Percentiles rank a stretch among this genome's conserved stretches.
Conservation (phyloP, 2,329 filamentous ascomycete genomes). For the Colletotrichum coccodes region DNA sequence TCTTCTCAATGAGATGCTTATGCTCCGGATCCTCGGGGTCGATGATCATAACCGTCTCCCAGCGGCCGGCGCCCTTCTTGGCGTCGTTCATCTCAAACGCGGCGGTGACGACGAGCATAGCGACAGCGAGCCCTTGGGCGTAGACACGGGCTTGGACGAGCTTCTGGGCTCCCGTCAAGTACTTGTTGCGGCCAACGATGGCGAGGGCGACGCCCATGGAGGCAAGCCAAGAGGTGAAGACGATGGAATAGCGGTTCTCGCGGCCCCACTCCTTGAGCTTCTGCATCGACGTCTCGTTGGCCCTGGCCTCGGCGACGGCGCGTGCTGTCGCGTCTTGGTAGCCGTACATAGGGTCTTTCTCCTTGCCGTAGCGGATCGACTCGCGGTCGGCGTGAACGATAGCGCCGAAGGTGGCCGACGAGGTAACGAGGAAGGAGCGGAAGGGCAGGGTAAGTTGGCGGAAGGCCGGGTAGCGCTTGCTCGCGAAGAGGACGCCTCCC, state of each 20-base stretch:
- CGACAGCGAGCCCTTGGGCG: constrained; percentile 88
- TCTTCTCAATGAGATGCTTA: constrained; percentile 86
- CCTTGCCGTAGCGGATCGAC: constrained; percentile 72
- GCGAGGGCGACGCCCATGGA: constrained; percentile 80
- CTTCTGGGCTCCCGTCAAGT: constrained; percentile 82
- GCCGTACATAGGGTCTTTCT: constrained; percentile 72
- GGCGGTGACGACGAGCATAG: constrained; percentile 83
- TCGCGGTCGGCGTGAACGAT: constrained; percentile 88
- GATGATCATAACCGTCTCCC: constrained; percentile 85
- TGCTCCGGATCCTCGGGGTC: constrained; percentile 86
- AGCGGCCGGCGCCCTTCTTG: constrained; percentile 78
- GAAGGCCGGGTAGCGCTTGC: constrained; percentile 80
- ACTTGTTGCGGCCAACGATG: constrained; percentile 81
- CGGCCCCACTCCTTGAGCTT: constrained; percentile 78
- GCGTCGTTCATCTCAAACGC: constrained; percentile 85
- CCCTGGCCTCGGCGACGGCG: constrained; percentile 62
- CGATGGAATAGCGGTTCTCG: constrained; percentile 87
- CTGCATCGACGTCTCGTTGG: constrained; percentile 66
- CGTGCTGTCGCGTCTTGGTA: constrained; percentile 74
- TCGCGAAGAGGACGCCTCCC: constrained; percentile 74
- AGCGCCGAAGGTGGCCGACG: constrained; percentile 82
- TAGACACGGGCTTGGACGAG: constrained; percentile 95
- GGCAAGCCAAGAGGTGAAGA: constrained; percentile 83
- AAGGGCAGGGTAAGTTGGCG: constrained; percentile 87
- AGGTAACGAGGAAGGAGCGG: constrained; percentile 89